Percentiles rank a stretch among this genome's conserved stretches.
Conservation (phyloP, 106 monocot species). For the Platanthera zijinensis region DNA sequence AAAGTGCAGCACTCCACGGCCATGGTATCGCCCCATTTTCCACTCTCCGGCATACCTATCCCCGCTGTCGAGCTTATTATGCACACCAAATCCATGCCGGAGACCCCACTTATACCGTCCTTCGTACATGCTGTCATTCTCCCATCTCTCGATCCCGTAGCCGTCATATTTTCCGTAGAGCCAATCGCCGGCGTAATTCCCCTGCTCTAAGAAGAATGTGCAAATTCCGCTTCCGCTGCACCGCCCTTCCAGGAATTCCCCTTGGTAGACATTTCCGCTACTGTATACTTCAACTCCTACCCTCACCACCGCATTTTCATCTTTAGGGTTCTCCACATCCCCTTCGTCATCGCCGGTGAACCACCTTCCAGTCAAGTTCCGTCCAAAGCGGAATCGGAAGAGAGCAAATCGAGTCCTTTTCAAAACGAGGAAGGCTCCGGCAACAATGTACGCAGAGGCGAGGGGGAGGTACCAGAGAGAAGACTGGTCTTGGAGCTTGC, state of each 20-base stretch:
- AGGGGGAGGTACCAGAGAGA: conserved; percentile 15
- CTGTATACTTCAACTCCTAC: conserved; percentile 44
- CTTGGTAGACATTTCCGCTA: conserved; percentile 50
- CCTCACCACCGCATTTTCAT: conserved; percentile 4
- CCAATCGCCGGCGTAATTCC: conserved; percentile 63
- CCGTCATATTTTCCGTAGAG: conserved; percentile 52
- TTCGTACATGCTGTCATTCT: conserved; percentile 38
- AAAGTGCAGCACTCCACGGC: conserved; percentile 39
- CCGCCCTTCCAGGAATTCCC: conserved; percentile 36
- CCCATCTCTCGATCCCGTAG: conserved; percentile 49
- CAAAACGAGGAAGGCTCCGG: not conserved
- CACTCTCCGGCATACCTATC: conserved; percentile 55
- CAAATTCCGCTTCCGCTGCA: conserved; percentile 49
- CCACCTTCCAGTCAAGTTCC: conserved; percentile 32
- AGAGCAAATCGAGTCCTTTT: not conserved
- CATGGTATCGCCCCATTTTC: conserved; percentile 51
- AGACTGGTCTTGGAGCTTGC: not conserved
- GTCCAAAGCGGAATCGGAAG: not conserved
- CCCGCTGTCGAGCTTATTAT: conserved; percentile 35
- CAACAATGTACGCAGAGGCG: conserved; percentile 10
- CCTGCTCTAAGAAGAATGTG: conserved; percentile 29
- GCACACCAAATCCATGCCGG: conserved; percentile 44
- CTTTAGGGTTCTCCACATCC: conserved; percentile 2
- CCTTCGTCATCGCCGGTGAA: conserved; percentile 48
- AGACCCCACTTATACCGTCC: conserved; percentile 34